Evolutionary conservation across 441 rosid genomes (phyloP).

Genomic region (Bocquillonia castaneifolia): DNA sequence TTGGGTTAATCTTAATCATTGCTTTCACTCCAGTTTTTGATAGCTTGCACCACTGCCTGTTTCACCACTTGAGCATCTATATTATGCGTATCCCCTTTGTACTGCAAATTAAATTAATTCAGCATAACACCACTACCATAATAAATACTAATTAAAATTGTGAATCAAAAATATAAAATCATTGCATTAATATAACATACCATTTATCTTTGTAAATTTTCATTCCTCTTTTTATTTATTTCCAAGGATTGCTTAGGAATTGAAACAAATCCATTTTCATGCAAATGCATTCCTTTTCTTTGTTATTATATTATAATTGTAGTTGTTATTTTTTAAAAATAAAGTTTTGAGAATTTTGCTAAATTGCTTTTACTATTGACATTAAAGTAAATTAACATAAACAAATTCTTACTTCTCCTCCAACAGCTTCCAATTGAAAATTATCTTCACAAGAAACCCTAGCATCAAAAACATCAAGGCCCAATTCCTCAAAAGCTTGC

Average conservation of each 20-base stretch:
- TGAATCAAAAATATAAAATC: neutral
- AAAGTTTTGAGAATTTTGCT: neutral
- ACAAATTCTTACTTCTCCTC: slow-evolving; percentile 53
- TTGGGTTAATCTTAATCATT: neutral
- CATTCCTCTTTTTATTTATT: neutral
- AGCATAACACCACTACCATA: no score
- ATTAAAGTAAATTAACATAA: neutral
- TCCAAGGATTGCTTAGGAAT: neutral
- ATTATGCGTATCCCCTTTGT: slow-evolving; percentile 31
- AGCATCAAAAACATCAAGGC: slow-evolving; percentile 80
- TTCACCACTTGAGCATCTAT: slow-evolving; percentile 63
- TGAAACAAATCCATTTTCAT: neutral
- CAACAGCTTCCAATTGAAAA: slow-evolving; percentile 65
- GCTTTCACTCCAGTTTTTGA: slow-evolving; percentile 45
- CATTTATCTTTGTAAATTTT: no score
- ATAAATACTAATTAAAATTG: neutral
- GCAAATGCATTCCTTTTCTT: no score
- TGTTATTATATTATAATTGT: no score
- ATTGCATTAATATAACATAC: no score
- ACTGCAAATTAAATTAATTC: slow-evolving; percentile 25
- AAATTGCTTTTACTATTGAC: neutral
- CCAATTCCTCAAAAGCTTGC: slow-evolving; percentile 73
- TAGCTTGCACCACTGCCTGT: slow-evolving; percentile 60
- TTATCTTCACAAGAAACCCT: slow-evolving; percentile 75
- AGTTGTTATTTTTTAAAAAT: no score